Evolutionary conservation across 345 rosid genomes (phyloP).

Genomic region (Kandelia obovata): DNA sequence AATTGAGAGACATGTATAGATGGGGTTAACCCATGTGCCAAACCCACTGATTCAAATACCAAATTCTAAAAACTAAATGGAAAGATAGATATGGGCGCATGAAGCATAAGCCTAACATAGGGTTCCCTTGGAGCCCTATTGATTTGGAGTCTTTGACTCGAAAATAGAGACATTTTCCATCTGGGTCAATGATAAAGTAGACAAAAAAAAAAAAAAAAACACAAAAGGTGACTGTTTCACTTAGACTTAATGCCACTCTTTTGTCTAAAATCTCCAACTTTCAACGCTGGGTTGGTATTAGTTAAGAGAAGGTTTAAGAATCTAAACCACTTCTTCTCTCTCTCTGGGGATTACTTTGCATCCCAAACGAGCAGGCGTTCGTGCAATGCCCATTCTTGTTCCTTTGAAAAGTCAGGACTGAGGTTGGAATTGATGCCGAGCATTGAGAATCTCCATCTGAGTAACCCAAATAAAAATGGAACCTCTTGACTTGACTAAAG

Average conservation of each 20-base stretch:
- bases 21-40: no score
- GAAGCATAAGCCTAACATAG: constrained; percentile 3
- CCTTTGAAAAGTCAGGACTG: no score
- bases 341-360: neutral
- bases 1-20: neutral
- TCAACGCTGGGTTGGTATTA: constrained; percentile 21
- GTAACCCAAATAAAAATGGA: no score
- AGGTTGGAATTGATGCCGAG: no score
- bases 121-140: constrained; percentile 10
- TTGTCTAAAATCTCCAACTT: neutral
- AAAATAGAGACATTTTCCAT: neutral
- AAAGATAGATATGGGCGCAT: neutral
- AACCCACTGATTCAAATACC: neutral
- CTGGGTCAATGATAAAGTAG: constrained; percentile 1
- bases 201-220: no score
- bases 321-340: constrained; percentile 15
- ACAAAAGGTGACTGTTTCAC: neutral
- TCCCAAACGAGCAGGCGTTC: neutral
- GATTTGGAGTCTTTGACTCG: neutral
- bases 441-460: no score
- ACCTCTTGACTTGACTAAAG: no score
- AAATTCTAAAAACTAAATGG: neutral
- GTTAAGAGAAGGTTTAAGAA: constrained; percentile 9
- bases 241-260: neutral
- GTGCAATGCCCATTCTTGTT: neutral